Evolutionary conservation across 2,329 filamentous ascomycete species (phyloP).

Genomic region (Cladorrhinum sp.): DNA sequence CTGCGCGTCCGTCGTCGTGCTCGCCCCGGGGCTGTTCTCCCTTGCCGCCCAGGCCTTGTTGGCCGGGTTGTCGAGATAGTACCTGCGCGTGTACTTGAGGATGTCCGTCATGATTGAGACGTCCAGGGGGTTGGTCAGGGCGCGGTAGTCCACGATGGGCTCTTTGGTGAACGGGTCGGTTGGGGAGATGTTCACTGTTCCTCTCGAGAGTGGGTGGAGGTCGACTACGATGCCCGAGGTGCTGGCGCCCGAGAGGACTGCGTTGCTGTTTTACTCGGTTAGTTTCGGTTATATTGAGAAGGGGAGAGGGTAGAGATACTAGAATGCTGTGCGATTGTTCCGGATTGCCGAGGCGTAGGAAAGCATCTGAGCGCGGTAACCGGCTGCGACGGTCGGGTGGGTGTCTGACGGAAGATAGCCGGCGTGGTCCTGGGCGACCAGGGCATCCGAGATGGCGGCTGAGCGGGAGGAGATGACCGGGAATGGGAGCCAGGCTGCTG

Average conservation of each 20-base stretch:
- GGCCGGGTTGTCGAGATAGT: conserved; percentile 28
- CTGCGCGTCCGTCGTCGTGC: conserved; percentile 32
- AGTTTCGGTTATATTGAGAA: neutral
- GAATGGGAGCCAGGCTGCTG: conserved; percentile 33
- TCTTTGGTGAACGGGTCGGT: conserved; percentile 33
- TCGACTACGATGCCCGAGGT: conserved; percentile 35
- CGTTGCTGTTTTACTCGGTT: conserved; percentile 13
- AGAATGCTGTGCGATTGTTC: conserved; percentile 35
- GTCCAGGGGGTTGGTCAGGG: conserved; percentile 49
- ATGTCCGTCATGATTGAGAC: conserved; percentile 43
- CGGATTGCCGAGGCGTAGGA: conserved; percentile 28
- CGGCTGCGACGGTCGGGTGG: conserved; percentile 36
- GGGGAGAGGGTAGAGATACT: conserved; percentile 6
- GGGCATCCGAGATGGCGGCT: conserved; percentile 27
- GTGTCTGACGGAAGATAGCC: conserved; percentile 34
- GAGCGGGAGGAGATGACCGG: conserved; percentile 32
- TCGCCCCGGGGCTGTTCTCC: conserved; percentile 36
- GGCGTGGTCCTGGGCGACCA: conserved; percentile 33
- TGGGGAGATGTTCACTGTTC: conserved; percentile 38
- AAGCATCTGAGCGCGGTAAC: conserved; percentile 37
- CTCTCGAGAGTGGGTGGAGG: conserved; percentile 41
- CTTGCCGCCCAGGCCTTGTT: conserved; percentile 34
- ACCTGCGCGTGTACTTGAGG: conserved; percentile 36
- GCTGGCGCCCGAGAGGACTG: conserved; percentile 28
- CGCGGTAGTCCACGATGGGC: conserved; percentile 39